Evolutionary conservation across 805 yeast genomes (phyloP).

Genomic region (Komagataella mondaviorum): DNA sequence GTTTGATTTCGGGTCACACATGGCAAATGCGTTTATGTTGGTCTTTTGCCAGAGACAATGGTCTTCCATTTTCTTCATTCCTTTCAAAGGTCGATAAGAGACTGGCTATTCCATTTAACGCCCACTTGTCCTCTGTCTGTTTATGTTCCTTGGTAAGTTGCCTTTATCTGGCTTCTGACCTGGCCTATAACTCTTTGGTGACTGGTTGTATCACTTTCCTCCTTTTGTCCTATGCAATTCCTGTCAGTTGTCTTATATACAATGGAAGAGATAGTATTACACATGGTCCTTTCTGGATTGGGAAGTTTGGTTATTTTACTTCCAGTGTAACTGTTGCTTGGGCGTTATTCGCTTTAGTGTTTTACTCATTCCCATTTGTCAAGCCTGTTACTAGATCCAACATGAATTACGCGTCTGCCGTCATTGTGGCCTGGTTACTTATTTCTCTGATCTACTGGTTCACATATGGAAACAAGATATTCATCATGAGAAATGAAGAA

Average conservation of each 20-base stretch:
- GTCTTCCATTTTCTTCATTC: conserved; percentile 38
- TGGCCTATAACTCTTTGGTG: conserved; percentile 56
- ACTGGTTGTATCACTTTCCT: conserved; percentile 48
- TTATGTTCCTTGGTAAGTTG: conserved; percentile 44
- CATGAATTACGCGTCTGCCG: conserved; percentile 60
- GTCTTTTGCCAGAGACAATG: conserved; percentile 58
- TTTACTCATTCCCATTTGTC: conserved; percentile 51
- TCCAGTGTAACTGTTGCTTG: conserved; percentile 40
- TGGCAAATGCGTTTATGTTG: conserved; percentile 60
- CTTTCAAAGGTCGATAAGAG: conserved; percentile 33
- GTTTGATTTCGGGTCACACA: conserved; percentile 48
- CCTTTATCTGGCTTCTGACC: conserved; percentile 49
- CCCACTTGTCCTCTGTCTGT: conserved; percentile 39
- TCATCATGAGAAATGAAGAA: conserved; percentile 5
- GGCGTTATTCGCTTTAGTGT: conserved; percentile 44
- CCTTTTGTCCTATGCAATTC: conserved; percentile 43
- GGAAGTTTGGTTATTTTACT: conserved; percentile 34
- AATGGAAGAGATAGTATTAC: conserved; percentile 37
- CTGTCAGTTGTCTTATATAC: conserved; percentile 30
- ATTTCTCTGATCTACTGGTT: conserved; percentile 42
- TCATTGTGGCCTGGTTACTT: conserved; percentile 29
- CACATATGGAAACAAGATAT: conserved; percentile 16
- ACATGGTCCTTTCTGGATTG: conserved; percentile 61
- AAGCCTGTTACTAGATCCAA: conserved; percentile 47
- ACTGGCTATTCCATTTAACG: conserved; percentile 43